phyloP scores from a whole-genome alignment of 2,329 filamentous ascomycete species.

The Pyrenophora tritici-repentis region DNA sequence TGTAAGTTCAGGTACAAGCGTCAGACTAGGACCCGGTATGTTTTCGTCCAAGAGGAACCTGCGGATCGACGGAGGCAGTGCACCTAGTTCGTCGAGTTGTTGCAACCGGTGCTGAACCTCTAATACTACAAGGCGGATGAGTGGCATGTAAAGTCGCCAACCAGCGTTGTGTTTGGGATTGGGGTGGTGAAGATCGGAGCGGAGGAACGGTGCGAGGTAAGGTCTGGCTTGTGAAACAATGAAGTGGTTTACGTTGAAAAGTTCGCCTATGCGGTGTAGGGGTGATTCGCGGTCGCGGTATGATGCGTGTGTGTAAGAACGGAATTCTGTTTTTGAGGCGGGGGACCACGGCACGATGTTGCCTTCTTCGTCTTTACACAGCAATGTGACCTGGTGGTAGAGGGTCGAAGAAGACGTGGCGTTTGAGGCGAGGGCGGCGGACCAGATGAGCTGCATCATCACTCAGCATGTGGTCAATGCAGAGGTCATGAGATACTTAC shows the following conservation, averaged over 20 bases:
- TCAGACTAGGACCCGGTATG: slow-evolving; percentile 77
- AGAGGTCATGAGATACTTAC: slow-evolving; percentile 58
- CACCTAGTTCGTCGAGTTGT: slow-evolving; percentile 77
- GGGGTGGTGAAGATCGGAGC: slow-evolving; percentile 78
- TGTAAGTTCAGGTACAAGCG: slow-evolving; percentile 79
- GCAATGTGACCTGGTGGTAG: slow-evolving; percentile 69
- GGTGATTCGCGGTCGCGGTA: slow-evolving; percentile 70
- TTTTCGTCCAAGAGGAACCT: slow-evolving; percentile 82
- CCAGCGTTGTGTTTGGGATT: slow-evolving; percentile 62
- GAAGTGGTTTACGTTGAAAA: slow-evolving; percentile 95
- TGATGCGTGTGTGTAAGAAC: slow-evolving; percentile 67
- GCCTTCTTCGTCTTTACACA: slow-evolving; percentile 78
- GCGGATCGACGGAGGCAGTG: slow-evolving; percentile 71
- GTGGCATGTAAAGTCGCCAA: slow-evolving; percentile 61
- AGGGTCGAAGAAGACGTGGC: slow-evolving; percentile 68
- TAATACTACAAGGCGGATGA: slow-evolving; percentile 70
- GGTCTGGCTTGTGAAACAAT: slow-evolving; percentile 91
- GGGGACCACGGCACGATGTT: slow-evolving; percentile 75
- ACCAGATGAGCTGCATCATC: slow-evolving; percentile 71
- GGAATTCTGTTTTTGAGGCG: slow-evolving; percentile 63
- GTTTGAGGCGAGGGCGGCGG: slow-evolving; percentile 77
- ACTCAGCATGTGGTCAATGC: slow-evolving; percentile 13
- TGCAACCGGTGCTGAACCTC: slow-evolving; percentile 80
- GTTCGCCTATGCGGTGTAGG: slow-evolving; percentile 73
- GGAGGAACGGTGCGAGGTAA: slow-evolving; percentile 84